phyloP scores from a whole-genome alignment of 768 basidiomycete genomes.

The Atractiella rhizophila region DNA sequence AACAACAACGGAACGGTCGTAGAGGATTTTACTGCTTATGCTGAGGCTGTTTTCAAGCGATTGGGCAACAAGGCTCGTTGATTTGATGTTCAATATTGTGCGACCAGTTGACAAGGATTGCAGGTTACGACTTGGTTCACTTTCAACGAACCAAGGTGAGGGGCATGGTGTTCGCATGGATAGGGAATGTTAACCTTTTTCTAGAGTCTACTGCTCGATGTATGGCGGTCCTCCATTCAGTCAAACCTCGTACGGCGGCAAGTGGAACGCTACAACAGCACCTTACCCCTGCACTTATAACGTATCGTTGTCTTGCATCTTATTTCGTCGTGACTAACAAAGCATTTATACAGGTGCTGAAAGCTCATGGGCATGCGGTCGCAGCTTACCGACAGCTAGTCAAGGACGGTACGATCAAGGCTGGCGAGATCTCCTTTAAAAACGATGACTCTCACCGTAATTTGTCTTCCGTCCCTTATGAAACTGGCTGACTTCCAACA shows the following conservation, averaged over 20 bases:
- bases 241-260: constrained; percentile 10
- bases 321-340: constrained; percentile 17
- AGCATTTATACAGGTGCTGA: constrained; percentile 20
- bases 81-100: too few species aligned
- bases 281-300: constrained; percentile 28
- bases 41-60: constrained; percentile 29
- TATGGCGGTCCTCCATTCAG: constrained; percentile 3
- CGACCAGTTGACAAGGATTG: too few species aligned
- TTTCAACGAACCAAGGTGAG: too few species aligned
- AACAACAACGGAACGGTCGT: constrained; percentile 27
- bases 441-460: constrained; percentile 28
- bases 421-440: constrained; percentile 27
- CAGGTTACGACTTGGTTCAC: too few species aligned
- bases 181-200: not conserved
- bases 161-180: constrained; percentile 19
- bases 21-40: constrained; percentile 30
- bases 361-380: constrained; percentile 31
- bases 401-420: constrained; percentile 25
- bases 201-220: not conserved
- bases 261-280: constrained; percentile 27
- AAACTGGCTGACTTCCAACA: not conserved
- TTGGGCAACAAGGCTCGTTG: constrained; percentile 29
- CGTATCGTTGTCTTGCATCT: too few species aligned
- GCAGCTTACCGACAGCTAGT: constrained; percentile 30
- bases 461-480: not conserved